Conservation (phyloP, 306 rosid genomes). For the Vigna unguiculata region DNA sequence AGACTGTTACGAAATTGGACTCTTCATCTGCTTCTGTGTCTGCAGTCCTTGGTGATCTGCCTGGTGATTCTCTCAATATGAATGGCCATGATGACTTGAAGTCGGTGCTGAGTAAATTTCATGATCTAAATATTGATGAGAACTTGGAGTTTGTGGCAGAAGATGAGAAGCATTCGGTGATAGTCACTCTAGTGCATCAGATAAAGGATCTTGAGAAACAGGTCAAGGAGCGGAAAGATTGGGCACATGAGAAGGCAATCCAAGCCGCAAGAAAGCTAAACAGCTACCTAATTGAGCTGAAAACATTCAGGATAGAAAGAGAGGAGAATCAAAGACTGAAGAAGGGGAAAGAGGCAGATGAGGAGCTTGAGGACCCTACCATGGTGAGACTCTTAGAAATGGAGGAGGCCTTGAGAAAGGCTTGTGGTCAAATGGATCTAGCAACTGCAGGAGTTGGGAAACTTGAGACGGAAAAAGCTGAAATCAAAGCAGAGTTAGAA, state of each 20-base stretch:
- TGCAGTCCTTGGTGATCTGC: slow-evolving; percentile 45
- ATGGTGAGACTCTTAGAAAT: slow-evolving; percentile 78
- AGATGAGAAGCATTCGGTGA: slow-evolving; percentile 75
- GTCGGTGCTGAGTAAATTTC: slow-evolving; percentile 68
- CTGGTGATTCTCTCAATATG: slow-evolving; percentile 49
- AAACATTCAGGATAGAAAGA: slow-evolving; percentile 71
- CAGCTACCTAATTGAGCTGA: slow-evolving; percentile 74
- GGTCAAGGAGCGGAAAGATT: slow-evolving; percentile 75
- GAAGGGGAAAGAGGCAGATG: slow-evolving; percentile 59
- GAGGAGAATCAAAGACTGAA: slow-evolving; percentile 75
- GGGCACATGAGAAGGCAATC: slow-evolving; percentile 89
- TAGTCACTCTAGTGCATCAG: slow-evolving; percentile 62
- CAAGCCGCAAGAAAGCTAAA: slow-evolving; percentile 85
- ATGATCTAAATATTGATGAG: slow-evolving; percentile 68
- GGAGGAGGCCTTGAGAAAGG: slow-evolving; percentile 77
- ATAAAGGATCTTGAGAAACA: slow-evolving; percentile 76
- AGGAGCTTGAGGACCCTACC: slow-evolving; percentile 70
- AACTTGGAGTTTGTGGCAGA: slow-evolving; percentile 60
- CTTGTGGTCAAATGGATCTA: slow-evolving; percentile 79
- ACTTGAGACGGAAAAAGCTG: slow-evolving; percentile 84
- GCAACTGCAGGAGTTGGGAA: slow-evolving; percentile 73
- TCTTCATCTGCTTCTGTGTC: slow-evolving; percentile 46
- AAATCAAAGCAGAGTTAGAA: slow-evolving; percentile 89
- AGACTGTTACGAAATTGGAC: slow-evolving; percentile 17
- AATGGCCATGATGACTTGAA: slow-evolving; percentile 66